These are phyloP conservation scores for Silene uniflora DNA, from an alignment of 148 eudicot genomes.

Conservation along the genomic window DNA sequence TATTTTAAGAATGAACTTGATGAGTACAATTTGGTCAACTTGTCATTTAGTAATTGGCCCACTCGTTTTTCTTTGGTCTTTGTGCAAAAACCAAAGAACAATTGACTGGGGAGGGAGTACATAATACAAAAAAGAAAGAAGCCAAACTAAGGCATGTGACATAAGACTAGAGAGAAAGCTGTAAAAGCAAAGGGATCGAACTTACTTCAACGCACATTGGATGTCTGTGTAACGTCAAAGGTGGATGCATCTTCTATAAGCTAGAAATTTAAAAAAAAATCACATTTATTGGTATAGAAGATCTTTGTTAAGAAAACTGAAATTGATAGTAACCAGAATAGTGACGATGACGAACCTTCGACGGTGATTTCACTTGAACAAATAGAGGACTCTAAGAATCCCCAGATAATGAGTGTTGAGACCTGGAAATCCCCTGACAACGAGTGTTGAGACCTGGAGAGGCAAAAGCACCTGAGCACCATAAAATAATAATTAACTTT, in stretches of 20 bases:
- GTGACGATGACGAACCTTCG: background rate
- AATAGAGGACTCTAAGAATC: background rate
- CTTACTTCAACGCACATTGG: constrained; percentile 93
- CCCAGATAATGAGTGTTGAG: background rate
- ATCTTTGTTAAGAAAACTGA: background rate
- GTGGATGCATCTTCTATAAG: constrained; percentile 64
- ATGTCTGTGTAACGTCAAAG: constrained; percentile 72
- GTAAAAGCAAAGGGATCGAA: constrained; percentile 21
- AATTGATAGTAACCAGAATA: background rate
- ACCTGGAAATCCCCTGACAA: background rate
- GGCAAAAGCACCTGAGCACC: background rate
- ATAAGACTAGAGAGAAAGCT: background rate
- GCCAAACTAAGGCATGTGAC: background rate
- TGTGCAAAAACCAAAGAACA: too few species aligned
- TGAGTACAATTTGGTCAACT: too few species aligned
- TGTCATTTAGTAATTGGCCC: too few species aligned
- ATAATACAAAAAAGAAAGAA: background rate
- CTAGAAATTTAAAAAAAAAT: background rate
- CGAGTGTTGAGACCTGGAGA: background rate
- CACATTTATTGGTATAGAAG: background rate
- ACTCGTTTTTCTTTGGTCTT: too few species aligned
- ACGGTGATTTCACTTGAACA: background rate
- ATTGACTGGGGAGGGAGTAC: too few species aligned
- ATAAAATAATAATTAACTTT: background rate
- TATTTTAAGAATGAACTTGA: too few species aligned